These are phyloP conservation scores for Suillus sp. DNA, from an alignment of 768 basidiomycete genomes.

Conservation along the genomic window DNA sequence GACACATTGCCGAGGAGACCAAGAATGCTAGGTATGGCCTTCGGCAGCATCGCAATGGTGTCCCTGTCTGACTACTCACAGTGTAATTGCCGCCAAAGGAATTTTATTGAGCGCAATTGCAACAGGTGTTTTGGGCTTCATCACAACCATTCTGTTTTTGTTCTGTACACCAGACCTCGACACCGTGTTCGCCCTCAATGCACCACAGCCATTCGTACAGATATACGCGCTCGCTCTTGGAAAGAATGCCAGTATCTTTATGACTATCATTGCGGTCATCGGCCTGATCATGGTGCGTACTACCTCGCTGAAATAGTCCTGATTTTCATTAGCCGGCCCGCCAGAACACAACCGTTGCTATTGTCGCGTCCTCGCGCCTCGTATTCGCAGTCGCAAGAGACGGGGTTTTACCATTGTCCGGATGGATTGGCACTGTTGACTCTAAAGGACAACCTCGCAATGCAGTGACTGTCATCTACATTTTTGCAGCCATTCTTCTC, in stretches of 20 bases:
- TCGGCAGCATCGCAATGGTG: background rate
- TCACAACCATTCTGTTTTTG: conserved; percentile 76
- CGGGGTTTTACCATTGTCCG: conserved; percentile 81
- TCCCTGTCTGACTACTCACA: conserved; percentile 26
- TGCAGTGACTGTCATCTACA: conserved; percentile 84
- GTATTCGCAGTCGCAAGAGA: conserved; percentile 95
- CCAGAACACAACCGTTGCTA: conserved; percentile 83
- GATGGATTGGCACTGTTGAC: conserved; percentile 82
- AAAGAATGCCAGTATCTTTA: conserved; percentile 76
- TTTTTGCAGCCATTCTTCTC: conserved; percentile 74
- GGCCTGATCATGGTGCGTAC: conserved; percentile 79
- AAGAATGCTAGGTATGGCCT: conserved; percentile 66
- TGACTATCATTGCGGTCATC: conserved; percentile 81
- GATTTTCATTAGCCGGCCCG: conserved; percentile 4
- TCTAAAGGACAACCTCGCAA: conserved; percentile 72
- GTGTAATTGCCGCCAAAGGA: conserved; percentile 79
- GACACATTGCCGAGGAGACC: conserved; percentile 88
- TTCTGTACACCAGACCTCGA: conserved; percentile 84
- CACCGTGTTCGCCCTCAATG: conserved; percentile 69
- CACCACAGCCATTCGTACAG: conserved; percentile 91
- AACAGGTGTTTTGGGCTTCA: conserved; percentile 79
- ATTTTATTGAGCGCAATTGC: conserved; percentile 78
- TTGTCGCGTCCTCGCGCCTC: conserved; percentile 87
- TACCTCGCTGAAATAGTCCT: background rate
- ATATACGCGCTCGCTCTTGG: conserved; percentile 86